A percentile compares a stretch with the other conserved stretches of the same genome.
Conservation (phyloP, 2,329 filamentous ascomycete species). For the Ophiostoma sp. region DNA sequence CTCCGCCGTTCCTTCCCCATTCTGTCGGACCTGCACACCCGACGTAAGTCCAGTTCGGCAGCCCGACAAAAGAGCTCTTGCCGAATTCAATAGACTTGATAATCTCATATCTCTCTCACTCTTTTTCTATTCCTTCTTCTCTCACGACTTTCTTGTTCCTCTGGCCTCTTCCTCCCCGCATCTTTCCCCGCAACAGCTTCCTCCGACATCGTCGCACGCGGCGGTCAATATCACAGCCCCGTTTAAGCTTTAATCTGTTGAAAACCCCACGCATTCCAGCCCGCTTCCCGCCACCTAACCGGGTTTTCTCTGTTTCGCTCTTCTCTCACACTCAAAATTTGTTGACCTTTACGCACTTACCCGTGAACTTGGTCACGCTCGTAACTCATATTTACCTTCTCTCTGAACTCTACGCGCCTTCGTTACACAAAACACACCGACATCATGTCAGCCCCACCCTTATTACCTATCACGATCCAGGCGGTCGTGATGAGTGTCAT, state of each 20-base stretch:
- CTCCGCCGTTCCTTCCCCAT: conserved; percentile 1
- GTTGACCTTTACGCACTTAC: background rate
- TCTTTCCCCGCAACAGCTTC: background rate
- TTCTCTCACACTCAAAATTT: background rate
- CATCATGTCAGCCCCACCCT: conserved; percentile 42
- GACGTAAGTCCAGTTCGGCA: background rate
- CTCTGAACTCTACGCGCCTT: background rate
- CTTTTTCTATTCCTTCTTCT: background rate
- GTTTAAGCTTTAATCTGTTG: background rate
- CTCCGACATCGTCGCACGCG: background rate
- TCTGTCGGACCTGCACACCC: background rate
- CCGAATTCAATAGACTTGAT: background rate
- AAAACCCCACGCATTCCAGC: background rate
- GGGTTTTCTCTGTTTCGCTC: background rate
- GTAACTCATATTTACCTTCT: background rate
- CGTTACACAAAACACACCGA: background rate
- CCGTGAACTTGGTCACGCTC: background rate
- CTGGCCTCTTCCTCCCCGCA: background rate
- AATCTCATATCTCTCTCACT: background rate
- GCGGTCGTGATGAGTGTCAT: conserved; percentile 63
- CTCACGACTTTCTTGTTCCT: background rate
- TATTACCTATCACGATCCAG: conserved; percentile 64
- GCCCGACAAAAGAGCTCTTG: background rate
- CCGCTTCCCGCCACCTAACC: background rate
- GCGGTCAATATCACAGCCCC: background rate